phyloP scores from a whole-genome alignment of 73 alveolate species.

The Symbiodinium natans region DNA sequence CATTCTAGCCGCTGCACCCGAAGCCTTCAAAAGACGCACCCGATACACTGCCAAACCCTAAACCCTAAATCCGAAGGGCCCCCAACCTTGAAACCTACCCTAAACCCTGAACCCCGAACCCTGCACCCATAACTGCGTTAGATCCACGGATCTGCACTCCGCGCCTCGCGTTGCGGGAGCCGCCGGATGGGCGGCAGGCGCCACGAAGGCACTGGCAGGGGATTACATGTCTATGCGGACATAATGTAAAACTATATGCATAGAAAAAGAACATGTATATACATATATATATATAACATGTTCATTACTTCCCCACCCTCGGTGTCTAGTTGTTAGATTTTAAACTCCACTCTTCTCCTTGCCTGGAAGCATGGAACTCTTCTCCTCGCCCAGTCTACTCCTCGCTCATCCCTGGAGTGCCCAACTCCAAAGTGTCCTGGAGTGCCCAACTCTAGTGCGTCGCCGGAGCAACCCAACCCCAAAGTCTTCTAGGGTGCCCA shows the following conservation, averaged over 20 bases:
- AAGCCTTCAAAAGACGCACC: too few species aligned
- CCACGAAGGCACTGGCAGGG: background rate
- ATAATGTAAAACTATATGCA: too few species aligned
- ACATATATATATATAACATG: background rate
- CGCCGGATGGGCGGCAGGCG: background rate
- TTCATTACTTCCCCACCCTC: background rate
- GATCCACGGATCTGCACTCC: too few species aligned
- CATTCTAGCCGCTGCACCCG: background rate
- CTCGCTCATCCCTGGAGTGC: too few species aligned
- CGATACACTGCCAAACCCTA: background rate
- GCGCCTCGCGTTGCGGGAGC: background rate
- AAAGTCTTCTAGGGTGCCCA: too few species aligned
- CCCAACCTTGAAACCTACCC: background rate
- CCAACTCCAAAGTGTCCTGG: too few species aligned
- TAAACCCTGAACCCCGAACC: background rate
- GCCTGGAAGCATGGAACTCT: background rate
- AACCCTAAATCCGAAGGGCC: background rate
- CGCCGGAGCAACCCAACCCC: too few species aligned
- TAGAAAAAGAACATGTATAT: background rate
- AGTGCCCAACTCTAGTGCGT: too few species aligned
- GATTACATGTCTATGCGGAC: too few species aligned
- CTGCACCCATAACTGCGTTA: background rate
- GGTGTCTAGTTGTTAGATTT: background rate
- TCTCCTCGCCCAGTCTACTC: background rate
- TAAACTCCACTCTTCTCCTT: background rate